Evolutionary conservation across 805 yeast genomes (phyloP), one percentile per base, ranked within the genome.

Genomic region (Candida montana): DNA sequence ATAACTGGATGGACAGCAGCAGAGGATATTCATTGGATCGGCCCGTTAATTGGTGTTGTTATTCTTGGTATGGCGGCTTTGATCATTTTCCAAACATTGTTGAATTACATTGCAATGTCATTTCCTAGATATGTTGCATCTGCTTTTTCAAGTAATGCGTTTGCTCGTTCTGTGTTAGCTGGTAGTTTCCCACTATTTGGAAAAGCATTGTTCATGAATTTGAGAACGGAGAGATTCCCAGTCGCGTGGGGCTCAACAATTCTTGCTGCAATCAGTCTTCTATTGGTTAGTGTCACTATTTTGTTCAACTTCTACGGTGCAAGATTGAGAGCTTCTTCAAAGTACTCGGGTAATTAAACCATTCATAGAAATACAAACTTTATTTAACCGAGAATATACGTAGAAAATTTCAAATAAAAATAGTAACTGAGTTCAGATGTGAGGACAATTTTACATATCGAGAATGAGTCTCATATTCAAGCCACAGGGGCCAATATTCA

Each of bases 131-230:
- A 66, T 47, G 78, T 83, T 10, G 85, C 85, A 4, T 74, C 82
- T 9, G 83, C 83, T 3, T 67, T 81, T 49, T 83, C 88, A 2
- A 85, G 78, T 11, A 82, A 81, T 58, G 75, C 87, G 0, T 69
- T 83, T 50, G 59, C 81, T 55, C 74, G 90, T 59, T 74, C 83
- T 2, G 67, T 69, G 0, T 75, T 78, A 51, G 90, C 83, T 38
- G 83, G 81, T 3, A 73, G 73, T 1, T 78, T 77, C 71, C 86
- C 86, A 26, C 64, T 84, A 38, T 84, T 84, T 57, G 86, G 86
- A 0, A 63, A 71, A 8, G 75, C 71, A 44, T 74, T 84, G 85
- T 83, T 82, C 58, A 54, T 63, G 23, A 72, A 71, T 42, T 68
- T 84, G 70, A 66, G 70, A 2, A 68, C 71, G 36, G 60, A 59